These are phyloP conservation scores for Fusarium phyllophilum DNA, from an alignment of 2,329 filamentous ascomycete species.

Conservation along the genomic window DNA sequence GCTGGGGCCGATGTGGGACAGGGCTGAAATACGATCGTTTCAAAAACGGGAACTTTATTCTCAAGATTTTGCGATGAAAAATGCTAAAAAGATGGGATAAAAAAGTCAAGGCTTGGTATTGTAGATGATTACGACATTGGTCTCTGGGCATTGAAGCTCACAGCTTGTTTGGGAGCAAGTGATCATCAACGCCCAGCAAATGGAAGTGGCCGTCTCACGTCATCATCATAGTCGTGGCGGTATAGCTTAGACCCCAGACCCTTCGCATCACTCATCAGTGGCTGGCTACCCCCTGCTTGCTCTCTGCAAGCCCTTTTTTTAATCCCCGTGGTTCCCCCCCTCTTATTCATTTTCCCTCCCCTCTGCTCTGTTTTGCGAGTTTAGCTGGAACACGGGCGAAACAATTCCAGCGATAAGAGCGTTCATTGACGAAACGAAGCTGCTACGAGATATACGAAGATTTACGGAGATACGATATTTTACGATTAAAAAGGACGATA, in stretches of 20 bases:
- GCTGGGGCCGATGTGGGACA: slow-evolving; percentile 3
- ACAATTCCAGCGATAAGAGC: slow-evolving; percentile 6
- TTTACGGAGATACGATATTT: neutral
- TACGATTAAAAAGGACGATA: slow-evolving; percentile 2
- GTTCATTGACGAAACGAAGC: neutral
- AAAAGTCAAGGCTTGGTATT: neutral
- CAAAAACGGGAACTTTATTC: neutral
- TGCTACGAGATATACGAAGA: neutral
- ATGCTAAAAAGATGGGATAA: neutral
- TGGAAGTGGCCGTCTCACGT: slow-evolving; percentile 38
- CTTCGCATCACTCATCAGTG: slow-evolving; percentile 12
- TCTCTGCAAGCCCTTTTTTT: slow-evolving; percentile 10
- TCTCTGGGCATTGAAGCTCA: neutral
- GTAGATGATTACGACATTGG: slow-evolving; percentile 6
- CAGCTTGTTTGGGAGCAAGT: neutral
- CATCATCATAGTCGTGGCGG: slow-evolving; percentile 38
- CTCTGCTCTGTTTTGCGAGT: neutral
- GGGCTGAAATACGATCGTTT: slow-evolving; percentile 22
- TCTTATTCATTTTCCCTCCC: neutral
- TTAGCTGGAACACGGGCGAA: slow-evolving; percentile 4
- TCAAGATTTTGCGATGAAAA: neutral
- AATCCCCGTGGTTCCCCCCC: neutral
- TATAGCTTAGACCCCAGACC: slow-evolving; percentile 1
- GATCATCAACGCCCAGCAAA: slow-evolving; percentile 21
- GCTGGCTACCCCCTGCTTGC: slow-evolving; percentile 2